These are phyloP conservation scores for Penicillium hesseltinei DNA, from an alignment of 2,329 filamentous ascomycete species.

Conservation along the genomic window DNA sequence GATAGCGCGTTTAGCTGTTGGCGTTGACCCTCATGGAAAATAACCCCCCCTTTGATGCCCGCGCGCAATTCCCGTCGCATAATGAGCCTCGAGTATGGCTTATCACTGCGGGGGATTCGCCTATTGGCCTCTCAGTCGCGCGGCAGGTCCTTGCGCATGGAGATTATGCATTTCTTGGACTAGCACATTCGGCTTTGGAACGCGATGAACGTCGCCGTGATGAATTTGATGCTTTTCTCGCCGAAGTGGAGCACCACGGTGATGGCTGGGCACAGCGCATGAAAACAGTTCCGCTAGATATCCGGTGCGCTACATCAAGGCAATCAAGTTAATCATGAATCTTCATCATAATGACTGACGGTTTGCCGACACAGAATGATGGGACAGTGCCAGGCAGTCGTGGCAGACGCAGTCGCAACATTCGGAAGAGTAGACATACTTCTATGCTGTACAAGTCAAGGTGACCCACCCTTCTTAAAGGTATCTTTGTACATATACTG, in stretches of 20 bases:
- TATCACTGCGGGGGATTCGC: conserved; percentile 80
- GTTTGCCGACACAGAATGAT: conserved; percentile 47
- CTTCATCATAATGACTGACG: conserved; percentile 13
- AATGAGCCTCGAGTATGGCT: conserved; percentile 84
- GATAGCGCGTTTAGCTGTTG: conserved; percentile 25
- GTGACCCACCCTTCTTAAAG: conserved; percentile 42
- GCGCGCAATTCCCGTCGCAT: conserved; percentile 57
- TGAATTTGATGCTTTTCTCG: conserved; percentile 77
- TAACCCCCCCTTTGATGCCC: conserved; percentile 33
- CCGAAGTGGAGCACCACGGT: conserved; percentile 60
- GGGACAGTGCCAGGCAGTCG: conserved; percentile 75
- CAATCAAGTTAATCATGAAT: background rate
- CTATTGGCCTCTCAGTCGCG: conserved; percentile 78
- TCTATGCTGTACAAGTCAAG: conserved; percentile 84
- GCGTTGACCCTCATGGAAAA: conserved; percentile 34
- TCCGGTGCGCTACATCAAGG: conserved; percentile 40
- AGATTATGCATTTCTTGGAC: conserved; percentile 82
- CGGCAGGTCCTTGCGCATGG: conserved; percentile 83
- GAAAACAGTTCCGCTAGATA: conserved; percentile 59
- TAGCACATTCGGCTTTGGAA: conserved; percentile 75
- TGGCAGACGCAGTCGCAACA: conserved; percentile 78
- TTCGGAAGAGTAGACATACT: conserved; percentile 90
- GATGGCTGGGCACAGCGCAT: conserved; percentile 81
- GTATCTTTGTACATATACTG: conserved; percentile 1
- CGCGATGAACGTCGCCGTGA: conserved; percentile 68